Conservation (phyloP, 352 stramenopile species). For the Globisporangium heterothallicum region DNA sequence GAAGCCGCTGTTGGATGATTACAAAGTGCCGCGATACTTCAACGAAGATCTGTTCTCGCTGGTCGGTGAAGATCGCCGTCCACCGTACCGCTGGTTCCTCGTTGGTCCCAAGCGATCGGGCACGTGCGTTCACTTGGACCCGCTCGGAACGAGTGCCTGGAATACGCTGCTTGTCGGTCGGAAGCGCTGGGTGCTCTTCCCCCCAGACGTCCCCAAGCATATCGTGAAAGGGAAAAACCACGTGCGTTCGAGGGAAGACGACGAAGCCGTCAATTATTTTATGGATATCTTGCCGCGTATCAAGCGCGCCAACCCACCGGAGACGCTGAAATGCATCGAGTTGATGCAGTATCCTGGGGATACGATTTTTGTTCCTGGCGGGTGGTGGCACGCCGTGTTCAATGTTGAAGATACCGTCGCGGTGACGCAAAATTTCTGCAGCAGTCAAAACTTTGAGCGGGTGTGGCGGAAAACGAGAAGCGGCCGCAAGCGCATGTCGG, state of each 20-base stretch:
- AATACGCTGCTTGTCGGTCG: conserved; percentile 92
- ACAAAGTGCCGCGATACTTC: conserved; percentile 79
- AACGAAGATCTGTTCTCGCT: conserved; percentile 79
- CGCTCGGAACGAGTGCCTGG: conserved; percentile 95
- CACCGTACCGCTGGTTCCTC: conserved; percentile 96
- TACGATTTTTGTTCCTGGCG: conserved; percentile 89
- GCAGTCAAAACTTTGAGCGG: conserved; percentile 78
- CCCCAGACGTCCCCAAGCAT: conserved; percentile 74
- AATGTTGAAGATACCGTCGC: conserved; percentile 90
- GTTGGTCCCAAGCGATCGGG: conserved; percentile 90
- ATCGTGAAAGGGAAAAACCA: conserved; percentile 80
- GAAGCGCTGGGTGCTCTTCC: conserved; percentile 97
- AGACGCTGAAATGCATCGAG: conserved; percentile 74
- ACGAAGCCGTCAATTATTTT: conserved; percentile 91
- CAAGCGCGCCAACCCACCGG: conserved; percentile 57
- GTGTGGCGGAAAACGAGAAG: conserved; percentile 87
- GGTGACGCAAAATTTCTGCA: conserved; percentile 94
- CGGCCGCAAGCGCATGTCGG: conserved; percentile 92
- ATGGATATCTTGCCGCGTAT: conserved; percentile 90
- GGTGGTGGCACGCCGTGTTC: conserved; percentile 93
- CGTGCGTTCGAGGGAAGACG: conserved; percentile 84
- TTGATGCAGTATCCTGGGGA: conserved; percentile 89
- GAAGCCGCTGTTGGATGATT: conserved; percentile 70
- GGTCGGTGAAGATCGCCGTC: conserved; percentile 77
- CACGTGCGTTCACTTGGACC: conserved; percentile 94